Evolutionary conservation across 805 yeast species (phyloP), one percentile per base, ranked within the genome.

Genomic region (Teunomyces tritomae): DNA sequence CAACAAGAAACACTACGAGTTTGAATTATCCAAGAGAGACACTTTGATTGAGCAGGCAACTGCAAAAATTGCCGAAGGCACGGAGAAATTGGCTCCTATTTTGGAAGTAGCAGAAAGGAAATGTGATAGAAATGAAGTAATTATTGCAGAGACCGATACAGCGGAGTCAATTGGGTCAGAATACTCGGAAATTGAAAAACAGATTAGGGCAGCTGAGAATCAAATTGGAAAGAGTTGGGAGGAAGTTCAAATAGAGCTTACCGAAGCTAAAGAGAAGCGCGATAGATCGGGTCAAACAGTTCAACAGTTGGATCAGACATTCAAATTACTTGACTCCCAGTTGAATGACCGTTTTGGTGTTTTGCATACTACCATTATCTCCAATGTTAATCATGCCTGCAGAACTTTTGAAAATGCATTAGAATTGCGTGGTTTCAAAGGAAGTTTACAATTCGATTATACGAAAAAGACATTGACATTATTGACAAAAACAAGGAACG

Each of bases 381-480:
- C 63, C 39, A 62, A 60, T 26, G 57, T 68, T 26, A 52, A 58
- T 5, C 64, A 71, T 39, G 75, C 75, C 1, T 57, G 57, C 27
- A 53, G 59, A 45, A 63, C 75, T 5, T 87, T 87, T 62, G 81
- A 80, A 50, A 68, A 74, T 36, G 80, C 89, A 0, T 64, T 87
- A 52, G 78, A 74, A 40, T 69, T 79, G 36, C 75, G 97, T 65
- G 86, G 87, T 3, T 90, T 87, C 62, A 74, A 77, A 6, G 98
- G 97, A 9, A 73, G 76, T 44, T 73, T 94, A 39, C 74, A 74
- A 11, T 84, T 92, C 61, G 85, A 85, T 53, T 79, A 77, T 49
- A 71, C 64, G 5, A 68, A 73, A 8, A 73, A 73, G 45, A 70
- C 71, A n/a, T 65, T 87, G 49, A 71, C 76, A 24, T 75, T 87